These are phyloP conservation scores for Daldinia concentrica DNA, from an alignment of 495 filamentous ascomycete species.

Conservation along the genomic window DNA sequence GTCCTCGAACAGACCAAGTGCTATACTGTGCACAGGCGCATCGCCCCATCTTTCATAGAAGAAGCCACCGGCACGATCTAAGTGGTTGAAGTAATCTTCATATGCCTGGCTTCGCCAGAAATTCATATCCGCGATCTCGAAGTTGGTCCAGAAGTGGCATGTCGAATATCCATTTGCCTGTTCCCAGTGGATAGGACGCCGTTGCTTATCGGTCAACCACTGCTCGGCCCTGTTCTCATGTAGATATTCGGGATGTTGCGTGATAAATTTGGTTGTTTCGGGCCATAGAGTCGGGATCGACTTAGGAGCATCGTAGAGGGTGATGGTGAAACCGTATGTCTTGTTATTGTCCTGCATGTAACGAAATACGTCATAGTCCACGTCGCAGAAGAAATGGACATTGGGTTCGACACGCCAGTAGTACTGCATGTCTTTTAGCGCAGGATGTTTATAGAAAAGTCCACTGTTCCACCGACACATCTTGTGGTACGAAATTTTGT, in stretches of 20 bases:
- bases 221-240: conserved; percentile 83
- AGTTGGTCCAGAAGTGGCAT: conserved; percentile 99
- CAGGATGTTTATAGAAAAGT: conserved; percentile 96
- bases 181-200: conserved; percentile 79
- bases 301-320: conserved; percentile 89
- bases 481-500: conserved; percentile 91
- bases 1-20: conserved; percentile 93
- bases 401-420: conserved; percentile 99
- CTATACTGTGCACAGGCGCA: conserved; percentile 96
- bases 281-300: conserved; percentile 94
- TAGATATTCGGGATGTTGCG: conserved; percentile 82
- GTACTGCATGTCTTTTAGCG: conserved; percentile 80
- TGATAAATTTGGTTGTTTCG: conserved; percentile 87
- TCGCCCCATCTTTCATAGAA: conserved; percentile 99
- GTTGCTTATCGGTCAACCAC: conserved; percentile 83
- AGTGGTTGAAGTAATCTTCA: conserved; percentile 94
- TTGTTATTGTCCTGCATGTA: conserved; percentile 98
- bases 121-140: conserved; percentile 94
- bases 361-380: conserved; percentile 98
- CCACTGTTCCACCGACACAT: conserved; percentile 99
- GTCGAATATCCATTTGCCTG: conserved; percentile 93
- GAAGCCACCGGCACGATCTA: conserved; percentile 95
- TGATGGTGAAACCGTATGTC: conserved; percentile 99
- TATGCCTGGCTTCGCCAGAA: conserved; percentile 95
- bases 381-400: conserved; percentile 98